Evolutionary conservation across 805 yeast species (phyloP).

Genomic region (Myxozyma udenii): DNA sequence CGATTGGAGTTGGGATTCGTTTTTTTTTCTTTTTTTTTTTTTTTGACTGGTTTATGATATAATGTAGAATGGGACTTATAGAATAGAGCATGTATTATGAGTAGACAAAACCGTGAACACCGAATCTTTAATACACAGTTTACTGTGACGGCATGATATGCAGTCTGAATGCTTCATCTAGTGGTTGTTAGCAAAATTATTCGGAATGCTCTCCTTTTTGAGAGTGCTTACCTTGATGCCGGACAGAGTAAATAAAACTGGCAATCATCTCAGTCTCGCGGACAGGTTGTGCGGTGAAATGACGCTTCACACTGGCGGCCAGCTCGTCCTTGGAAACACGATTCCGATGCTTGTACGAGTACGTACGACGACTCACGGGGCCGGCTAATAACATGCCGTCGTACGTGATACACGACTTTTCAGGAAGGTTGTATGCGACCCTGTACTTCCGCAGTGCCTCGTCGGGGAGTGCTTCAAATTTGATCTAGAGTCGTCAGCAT

Average conservation of each 20-base stretch:
- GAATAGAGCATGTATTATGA: too few relatives aligned
- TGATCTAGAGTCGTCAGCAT: conserved; percentile 44
- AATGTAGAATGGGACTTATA: too few relatives aligned
- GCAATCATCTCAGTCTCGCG: conserved; percentile 86
- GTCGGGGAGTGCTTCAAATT: conserved; percentile 63
- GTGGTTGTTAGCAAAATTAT: background rate
- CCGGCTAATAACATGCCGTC: conserved; percentile 69
- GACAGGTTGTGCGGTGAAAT: conserved; percentile 57
- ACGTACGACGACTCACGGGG: conserved; percentile 69
- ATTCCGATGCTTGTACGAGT: conserved; percentile 40
- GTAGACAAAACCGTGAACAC: too few relatives aligned
- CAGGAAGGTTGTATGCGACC: conserved; percentile 52
- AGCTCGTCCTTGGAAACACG: conserved; percentile 59
- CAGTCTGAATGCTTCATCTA: conserved; percentile 7
- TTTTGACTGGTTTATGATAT: too few relatives aligned
- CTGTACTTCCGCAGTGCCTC: conserved; percentile 68
- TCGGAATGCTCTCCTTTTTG: too few relatives aligned
- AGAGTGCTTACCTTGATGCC: conserved; percentile 65
- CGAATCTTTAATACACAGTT: too few relatives aligned
- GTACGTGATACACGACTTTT: conserved; percentile 61
- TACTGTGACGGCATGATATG: conserved; percentile 2
- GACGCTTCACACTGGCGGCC: conserved; percentile 60
- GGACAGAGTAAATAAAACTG: conserved; percentile 81
- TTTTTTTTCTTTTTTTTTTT: background rate
- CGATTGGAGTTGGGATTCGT: background rate